These are phyloP conservation scores for Leishmania aethiopica DNA, from an alignment of 208 protist species.

Conservation along the genomic window DNA sequence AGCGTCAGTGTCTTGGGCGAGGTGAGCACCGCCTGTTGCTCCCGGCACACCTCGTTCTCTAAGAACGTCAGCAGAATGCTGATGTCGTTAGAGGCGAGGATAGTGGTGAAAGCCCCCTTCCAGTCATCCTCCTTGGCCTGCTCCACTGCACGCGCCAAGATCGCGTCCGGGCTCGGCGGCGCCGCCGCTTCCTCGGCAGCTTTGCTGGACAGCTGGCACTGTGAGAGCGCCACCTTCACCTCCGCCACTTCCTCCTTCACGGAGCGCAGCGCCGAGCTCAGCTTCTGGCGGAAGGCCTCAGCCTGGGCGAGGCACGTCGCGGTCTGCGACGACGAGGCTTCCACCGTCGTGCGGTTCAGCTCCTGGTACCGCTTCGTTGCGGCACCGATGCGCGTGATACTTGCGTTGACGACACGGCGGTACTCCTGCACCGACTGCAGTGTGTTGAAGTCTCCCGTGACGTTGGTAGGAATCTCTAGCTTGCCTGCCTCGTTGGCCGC, in stretches of 20 bases:
- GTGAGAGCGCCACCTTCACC: conserved; percentile 40
- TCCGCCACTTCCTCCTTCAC: conserved; percentile 60
- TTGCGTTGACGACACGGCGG: conserved; percentile 54
- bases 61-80: conserved; percentile 82
- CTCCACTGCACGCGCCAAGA: conserved; percentile 58
- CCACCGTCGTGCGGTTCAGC: conserved; percentile 39
- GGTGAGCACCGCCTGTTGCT: conserved; percentile 61
- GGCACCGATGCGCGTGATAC: conserved; percentile 49
- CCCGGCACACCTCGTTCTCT: conserved; percentile 68
- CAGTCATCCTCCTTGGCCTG: conserved; percentile 72
- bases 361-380: conserved; percentile 39
- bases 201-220: conserved; percentile 27
- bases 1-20: conserved; percentile 65
- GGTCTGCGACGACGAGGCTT: conserved; percentile 38
- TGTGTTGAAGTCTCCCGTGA: conserved; percentile 50
- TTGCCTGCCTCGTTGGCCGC: conserved; percentile 61
- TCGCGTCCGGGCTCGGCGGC: conserved; percentile 58
- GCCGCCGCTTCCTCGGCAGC: conserved; percentile 15
- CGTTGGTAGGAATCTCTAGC: conserved; percentile 41
- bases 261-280: conserved; percentile 44
- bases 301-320: conserved; percentile 33
- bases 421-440: conserved; percentile 67
- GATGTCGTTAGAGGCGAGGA: conserved; percentile 75
- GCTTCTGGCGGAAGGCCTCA: conserved; percentile 36
- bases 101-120: conserved; percentile 66